Conservation (phyloP, 2,329 filamentous ascomycete species). For the Penicillium glabrum region DNA sequence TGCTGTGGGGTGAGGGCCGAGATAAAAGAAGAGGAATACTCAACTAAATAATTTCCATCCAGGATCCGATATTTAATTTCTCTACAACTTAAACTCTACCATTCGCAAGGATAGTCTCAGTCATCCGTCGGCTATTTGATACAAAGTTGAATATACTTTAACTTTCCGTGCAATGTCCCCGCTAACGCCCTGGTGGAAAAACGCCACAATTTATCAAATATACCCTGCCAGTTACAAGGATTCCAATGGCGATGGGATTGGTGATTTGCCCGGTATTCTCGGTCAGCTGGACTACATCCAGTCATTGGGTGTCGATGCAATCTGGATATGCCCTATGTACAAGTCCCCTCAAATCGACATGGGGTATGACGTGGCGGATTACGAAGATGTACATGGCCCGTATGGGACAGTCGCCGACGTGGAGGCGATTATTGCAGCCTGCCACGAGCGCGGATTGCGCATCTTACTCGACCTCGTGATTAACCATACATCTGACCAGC, state of each 20-base stretch:
- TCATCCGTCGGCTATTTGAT: neutral
- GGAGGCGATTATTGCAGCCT: conserved; percentile 56
- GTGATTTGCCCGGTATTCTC: conserved; percentile 64
- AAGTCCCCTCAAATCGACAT: conserved; percentile 66
- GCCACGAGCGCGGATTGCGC: conserved; percentile 61
- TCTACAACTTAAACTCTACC: neutral
- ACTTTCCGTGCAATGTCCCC: conserved; percentile 4
- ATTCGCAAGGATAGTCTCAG: neutral
- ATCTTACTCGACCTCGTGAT: conserved; percentile 72
- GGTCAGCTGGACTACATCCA: conserved; percentile 63
- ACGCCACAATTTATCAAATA: conserved; percentile 36
- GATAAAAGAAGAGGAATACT: conserved; percentile 1
- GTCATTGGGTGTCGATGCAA: conserved; percentile 60
- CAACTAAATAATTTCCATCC: neutral
- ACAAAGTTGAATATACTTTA: neutral
- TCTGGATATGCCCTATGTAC: conserved; percentile 69
- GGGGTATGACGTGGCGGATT: conserved; percentile 67
- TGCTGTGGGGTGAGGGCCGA: neutral
- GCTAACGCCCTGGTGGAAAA: conserved; percentile 36
- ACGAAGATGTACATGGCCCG: conserved; percentile 59
- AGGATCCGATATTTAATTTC: neutral
- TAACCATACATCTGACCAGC: conserved; percentile 70
- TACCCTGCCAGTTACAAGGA: conserved; percentile 44
- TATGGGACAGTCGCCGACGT: conserved; percentile 65
- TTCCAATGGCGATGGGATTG: conserved; percentile 59